A percentile compares a stretch with the other conserved stretches of the same genome.
phyloP scores from a whole-genome alignment of 208 protist genomes.

The Trypanosoma melophagium region DNA sequence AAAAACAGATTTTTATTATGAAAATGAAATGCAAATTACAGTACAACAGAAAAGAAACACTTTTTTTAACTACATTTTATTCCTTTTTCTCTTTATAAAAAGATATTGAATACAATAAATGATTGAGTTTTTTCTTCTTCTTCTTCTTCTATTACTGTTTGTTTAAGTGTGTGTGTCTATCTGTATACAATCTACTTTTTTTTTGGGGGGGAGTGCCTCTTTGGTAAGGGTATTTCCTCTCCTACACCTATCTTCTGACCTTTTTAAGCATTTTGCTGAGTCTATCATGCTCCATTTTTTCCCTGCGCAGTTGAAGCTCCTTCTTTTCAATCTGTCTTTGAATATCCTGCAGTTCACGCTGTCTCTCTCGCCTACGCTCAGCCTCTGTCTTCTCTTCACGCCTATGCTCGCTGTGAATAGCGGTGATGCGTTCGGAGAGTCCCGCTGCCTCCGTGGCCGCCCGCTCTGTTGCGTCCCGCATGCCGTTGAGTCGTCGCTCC shows the following conservation, averaged over 20 bases:
- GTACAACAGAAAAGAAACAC: too few relatives aligned
- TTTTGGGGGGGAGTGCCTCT: too few relatives aligned
- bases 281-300: conserved; percentile 63
- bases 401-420: conserved; percentile 42
- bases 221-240: too few relatives aligned
- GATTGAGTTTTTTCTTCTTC: too few relatives aligned
- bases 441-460: conserved; percentile 33
- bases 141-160: too few relatives aligned
- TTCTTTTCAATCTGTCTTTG: conserved; percentile 64
- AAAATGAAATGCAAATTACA: too few relatives aligned
- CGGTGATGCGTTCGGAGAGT: conserved; percentile 59
- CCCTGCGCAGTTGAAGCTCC: conserved; percentile 56
- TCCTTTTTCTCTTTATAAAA: too few relatives aligned
- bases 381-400: conserved; percentile 40
- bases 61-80: too few relatives aligned
- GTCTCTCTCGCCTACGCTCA: conserved; percentile 42
- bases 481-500: conserved; percentile 22
- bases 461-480: conserved; percentile 46
- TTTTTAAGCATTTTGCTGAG: conserved; percentile 72
- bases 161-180: too few relatives aligned
- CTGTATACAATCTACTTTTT: too few relatives aligned
- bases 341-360: conserved; percentile 54
- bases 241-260: conserved; percentile 29
- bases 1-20: too few relatives aligned
- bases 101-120: too few relatives aligned